Evolutionary conservation across 2,329 filamentous ascomycete species (phyloP), one percentile per base, ranked within the genome.

Genomic region (Hypoxylon sp.): DNA sequence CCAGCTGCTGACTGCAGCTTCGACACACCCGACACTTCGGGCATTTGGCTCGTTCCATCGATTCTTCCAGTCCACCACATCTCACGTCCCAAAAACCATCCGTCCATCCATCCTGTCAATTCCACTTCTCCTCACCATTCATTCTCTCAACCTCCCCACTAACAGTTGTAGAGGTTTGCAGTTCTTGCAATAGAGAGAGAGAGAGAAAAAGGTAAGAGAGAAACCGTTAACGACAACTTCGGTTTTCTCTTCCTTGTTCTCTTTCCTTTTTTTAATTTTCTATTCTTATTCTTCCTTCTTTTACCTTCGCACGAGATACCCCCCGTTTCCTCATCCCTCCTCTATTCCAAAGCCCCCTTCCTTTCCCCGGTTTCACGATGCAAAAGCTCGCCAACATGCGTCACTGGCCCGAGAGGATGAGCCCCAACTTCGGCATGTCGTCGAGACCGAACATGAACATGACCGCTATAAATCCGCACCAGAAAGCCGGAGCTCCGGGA

Each of bases 311-410:
- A 48, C 59, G 51, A 66, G 67, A 69, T 66, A 69, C 68, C 62
- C 60, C 70, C 75, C 75, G 73, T 70, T 69, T 73, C 70, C 36
- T 34, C 46, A 21, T 68, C 68, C 32, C 63, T 64, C 49, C 57
- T 63, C 49, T 59, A 63, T 64, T 55, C 32, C 74, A 32, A 50
- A 67, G 70, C 73, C 71, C 23, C 51, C 60, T 56, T 60, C 70
- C 21, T 19, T 23, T 62, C 65, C 66, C 55, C 58, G 36, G 64
- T 60, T 72, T 75, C 85, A 89, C 76, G 77, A 91, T 91, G 89
- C 90, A 91, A 83, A 91, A 90, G 82, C 81, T 91, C 81, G 87
- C 87, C 80, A 90, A 89, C 78, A 90, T 91, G 88, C 87, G 89
- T 84, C 87, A 90, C 83, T 91, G 89, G 89, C 87, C 87, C 79